These are phyloP conservation scores for Kalmusia sp. DNA, from an alignment of 2,329 filamentous ascomycete genomes.

Conservation along the genomic window DNA sequence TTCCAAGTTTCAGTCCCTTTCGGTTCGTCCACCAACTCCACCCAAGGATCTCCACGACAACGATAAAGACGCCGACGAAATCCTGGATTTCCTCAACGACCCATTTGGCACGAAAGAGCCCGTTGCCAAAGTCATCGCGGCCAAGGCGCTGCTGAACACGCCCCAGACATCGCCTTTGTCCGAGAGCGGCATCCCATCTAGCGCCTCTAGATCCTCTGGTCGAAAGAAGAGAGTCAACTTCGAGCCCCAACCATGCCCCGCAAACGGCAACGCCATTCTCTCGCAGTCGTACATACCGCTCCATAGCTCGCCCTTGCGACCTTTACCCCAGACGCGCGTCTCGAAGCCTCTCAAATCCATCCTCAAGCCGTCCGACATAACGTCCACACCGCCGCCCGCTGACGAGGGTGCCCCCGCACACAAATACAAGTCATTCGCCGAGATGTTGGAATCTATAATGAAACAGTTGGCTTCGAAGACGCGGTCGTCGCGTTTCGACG, in stretches of 20 bases:
- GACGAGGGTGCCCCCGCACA: constrained; percentile 52
- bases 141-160: constrained; percentile 36
- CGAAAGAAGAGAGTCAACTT: constrained; percentile 63
- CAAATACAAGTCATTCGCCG: constrained; percentile 67
- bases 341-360: constrained; percentile 74
- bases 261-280: constrained; percentile 55
- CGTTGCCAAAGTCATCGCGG: constrained; percentile 27
- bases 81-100: constrained; percentile 52
- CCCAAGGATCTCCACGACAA: constrained; percentile 55
- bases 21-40: constrained; percentile 63
- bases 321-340: constrained; percentile 58
- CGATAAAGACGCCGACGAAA: constrained; percentile 46
- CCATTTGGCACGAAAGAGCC: constrained; percentile 45
- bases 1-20: constrained; percentile 54
- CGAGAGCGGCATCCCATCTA: constrained; percentile 43
- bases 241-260: constrained; percentile 66
- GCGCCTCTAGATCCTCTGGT: constrained; percentile 38
- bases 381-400: constrained; percentile 42
- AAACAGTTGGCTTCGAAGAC: constrained; percentile 81
- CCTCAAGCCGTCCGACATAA: constrained; percentile 71
- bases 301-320: constrained; percentile 53
- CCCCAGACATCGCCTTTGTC: constrained; percentile 55
- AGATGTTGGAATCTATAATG: constrained; percentile 85
- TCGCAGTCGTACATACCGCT: constrained; percentile 38
- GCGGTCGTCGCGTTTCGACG: constrained; percentile 77